Conservation (phyloP, 768 basidiomycete genomes). For the Suillus weaverae region DNA sequence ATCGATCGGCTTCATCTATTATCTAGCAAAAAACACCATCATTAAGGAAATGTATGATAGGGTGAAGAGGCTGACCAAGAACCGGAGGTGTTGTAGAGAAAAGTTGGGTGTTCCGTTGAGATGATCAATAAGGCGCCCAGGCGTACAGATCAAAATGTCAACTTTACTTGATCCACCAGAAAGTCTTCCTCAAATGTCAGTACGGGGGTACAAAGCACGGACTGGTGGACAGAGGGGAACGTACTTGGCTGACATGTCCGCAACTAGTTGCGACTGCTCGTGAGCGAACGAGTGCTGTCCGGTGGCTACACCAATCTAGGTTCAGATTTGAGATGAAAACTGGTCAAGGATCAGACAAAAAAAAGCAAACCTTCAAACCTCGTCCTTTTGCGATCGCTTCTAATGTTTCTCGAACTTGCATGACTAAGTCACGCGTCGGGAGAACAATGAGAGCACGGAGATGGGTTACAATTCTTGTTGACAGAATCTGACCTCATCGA, state of each 20-base stretch:
- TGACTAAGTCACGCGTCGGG: constrained; percentile 91
- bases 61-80: constrained; percentile 60
- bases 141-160: constrained; percentile 94
- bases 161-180: constrained; percentile 88
- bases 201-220: neutral
- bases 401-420: constrained; percentile 90
- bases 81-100: constrained; percentile 92
- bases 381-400: constrained; percentile 83
- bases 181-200: constrained; percentile 43
- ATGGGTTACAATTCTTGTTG: constrained; percentile 73
- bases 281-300: constrained; percentile 94
- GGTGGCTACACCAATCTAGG: constrained; percentile 74
- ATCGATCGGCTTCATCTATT: constrained; percentile 97
- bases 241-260: constrained; percentile 55
- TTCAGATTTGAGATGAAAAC: constrained; percentile 10
- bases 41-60: neutral
- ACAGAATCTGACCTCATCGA: constrained; percentile 55
- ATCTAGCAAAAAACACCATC: constrained; percentile 49
- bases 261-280: constrained; percentile 82
- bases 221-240: constrained; percentile 14
- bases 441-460: constrained; percentile 87
- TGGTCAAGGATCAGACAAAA: neutral
- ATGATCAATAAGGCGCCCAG: constrained; percentile 94
- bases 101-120: constrained; percentile 86
- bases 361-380: constrained; percentile 66